phyloP scores from a whole-genome alignment of 371 early-diverging fungal species.

The Fennellomyces sp. region DNA sequence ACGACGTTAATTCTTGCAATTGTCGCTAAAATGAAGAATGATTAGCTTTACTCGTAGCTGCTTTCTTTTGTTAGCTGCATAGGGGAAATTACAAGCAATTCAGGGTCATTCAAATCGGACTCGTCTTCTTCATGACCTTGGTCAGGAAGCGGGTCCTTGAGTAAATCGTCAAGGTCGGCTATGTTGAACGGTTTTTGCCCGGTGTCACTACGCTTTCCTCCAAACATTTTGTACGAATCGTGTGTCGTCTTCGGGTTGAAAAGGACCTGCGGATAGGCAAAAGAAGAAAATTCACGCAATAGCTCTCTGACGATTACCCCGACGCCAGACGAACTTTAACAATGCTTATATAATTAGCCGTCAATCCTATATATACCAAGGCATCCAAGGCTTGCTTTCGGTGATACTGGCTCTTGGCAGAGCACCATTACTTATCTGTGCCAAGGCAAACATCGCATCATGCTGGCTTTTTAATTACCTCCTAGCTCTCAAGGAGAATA shows the following conservation, averaged over 20 bases:
- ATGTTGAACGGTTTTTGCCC: constrained; percentile 17
- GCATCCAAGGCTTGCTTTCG: too few species aligned
- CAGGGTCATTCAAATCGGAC: constrained; percentile 48
- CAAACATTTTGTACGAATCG: not conserved
- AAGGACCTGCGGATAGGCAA: not conserved
- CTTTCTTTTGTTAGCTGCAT: not conserved
- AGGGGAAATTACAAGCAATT: constrained; percentile 35
- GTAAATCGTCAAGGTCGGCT: constrained; percentile 21
- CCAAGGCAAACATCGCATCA: too few species aligned
- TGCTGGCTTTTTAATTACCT: too few species aligned
- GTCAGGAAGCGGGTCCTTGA: constrained; percentile 10
- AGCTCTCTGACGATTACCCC: too few species aligned
- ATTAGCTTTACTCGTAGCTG: not conserved
- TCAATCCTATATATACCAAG: too few species aligned
- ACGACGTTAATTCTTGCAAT: constrained; percentile 33
- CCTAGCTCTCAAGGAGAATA: too few species aligned
- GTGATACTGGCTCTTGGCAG: too few species aligned
- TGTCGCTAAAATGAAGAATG: constrained; percentile 30
- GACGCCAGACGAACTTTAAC: too few species aligned
- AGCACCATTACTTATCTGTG: too few species aligned
- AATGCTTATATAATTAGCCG: too few species aligned
- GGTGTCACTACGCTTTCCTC: not conserved
- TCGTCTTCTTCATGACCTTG: constrained; percentile 30
- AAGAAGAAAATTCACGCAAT: not conserved
- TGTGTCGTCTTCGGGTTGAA: too few species aligned